Percentiles rank a stretch among this genome's conserved stretches.
phyloP scores from a whole-genome alignment of 495 filamentous ascomycete species.

The Xylaria venustula region DNA sequence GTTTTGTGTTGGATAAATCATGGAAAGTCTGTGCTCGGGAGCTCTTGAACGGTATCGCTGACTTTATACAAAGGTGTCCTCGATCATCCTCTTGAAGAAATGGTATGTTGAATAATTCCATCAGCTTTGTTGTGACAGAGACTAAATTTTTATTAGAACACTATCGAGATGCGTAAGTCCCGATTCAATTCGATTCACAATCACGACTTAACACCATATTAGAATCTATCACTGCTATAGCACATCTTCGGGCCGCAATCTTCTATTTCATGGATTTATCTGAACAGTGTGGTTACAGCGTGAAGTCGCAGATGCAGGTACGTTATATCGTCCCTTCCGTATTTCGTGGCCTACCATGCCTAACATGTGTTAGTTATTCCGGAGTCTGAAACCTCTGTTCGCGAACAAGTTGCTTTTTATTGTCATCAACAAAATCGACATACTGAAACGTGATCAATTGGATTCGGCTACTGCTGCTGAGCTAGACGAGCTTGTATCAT shows the following conservation, averaged over 20 bases:
- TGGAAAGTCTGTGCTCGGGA: neutral
- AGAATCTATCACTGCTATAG: conserved; percentile 88
- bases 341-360: conserved; percentile 12
- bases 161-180: conserved; percentile 81
- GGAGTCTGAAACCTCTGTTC: conserved; percentile 93
- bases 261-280: conserved; percentile 98
- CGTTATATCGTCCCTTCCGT: neutral
- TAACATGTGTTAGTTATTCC: conserved; percentile 62
- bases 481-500: conserved; percentile 75
- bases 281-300: conserved; percentile 95
- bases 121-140: neutral
- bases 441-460: conserved; percentile 82
- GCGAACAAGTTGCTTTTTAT: conserved; percentile 96
- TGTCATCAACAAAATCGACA: conserved; percentile 97
- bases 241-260: conserved; percentile 89
- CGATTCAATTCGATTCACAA: conserved; percentile 38
- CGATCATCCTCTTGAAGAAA: conserved; percentile 97
- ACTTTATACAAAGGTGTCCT: conserved; percentile 64
- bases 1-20: neutral
- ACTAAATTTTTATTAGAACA: conserved; percentile 54
- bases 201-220: neutral
- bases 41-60: neutral
- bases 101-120: conserved; percentile 41
- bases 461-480: conserved; percentile 75
- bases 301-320: conserved; percentile 73